Evolutionary conservation across 228 moss, liverwort and hornwort genomes (phyloP).

Genomic region (Sphagnum magellanicum): DNA sequence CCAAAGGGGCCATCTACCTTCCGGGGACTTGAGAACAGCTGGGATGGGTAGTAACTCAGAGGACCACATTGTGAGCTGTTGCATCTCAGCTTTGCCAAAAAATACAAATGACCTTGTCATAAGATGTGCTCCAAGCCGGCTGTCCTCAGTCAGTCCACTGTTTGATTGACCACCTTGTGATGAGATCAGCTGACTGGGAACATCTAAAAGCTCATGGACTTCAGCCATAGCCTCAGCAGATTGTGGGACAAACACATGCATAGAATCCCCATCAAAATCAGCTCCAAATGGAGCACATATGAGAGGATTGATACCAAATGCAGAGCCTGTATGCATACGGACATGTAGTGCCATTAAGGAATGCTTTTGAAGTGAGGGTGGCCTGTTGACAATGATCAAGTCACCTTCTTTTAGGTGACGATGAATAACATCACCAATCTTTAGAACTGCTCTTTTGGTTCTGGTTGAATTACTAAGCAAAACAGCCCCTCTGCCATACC

Average conservation of each 20-base stretch:
- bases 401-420: constrained; percentile 86
- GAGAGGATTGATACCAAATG: constrained; percentile 78
- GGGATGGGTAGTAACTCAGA: constrained; percentile 44
- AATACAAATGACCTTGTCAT: constrained; percentile 52
- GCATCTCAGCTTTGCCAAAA: constrained; percentile 47
- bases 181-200: constrained; percentile 66
- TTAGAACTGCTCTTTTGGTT: constrained; percentile 11
- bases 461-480: constrained; percentile 21
- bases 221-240: constrained; percentile 64
- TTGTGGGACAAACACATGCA: constrained; percentile 83
- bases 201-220: constrained; percentile 60
- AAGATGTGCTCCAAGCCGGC: constrained; percentile 59
- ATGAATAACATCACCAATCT: constrained; percentile 70
- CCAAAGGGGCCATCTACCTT: constrained; percentile 38
- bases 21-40: constrained; percentile 65
- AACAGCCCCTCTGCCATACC: constrained; percentile 26
- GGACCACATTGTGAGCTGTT: constrained; percentile 50
- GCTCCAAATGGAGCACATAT: constrained; percentile 89
- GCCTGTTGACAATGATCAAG: constrained; percentile 76
- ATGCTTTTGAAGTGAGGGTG: constrained; percentile 85
- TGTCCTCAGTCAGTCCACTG: constrained; percentile 71
- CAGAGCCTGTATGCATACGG: constrained; percentile 56
- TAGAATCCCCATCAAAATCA: constrained; percentile 89
- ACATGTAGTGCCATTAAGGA: constrained; percentile 74
- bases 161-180: constrained; percentile 88